phyloP scores from a whole-genome alignment of 2,329 filamentous ascomycete genomes.

The Colletotrichum tabaci region DNA sequence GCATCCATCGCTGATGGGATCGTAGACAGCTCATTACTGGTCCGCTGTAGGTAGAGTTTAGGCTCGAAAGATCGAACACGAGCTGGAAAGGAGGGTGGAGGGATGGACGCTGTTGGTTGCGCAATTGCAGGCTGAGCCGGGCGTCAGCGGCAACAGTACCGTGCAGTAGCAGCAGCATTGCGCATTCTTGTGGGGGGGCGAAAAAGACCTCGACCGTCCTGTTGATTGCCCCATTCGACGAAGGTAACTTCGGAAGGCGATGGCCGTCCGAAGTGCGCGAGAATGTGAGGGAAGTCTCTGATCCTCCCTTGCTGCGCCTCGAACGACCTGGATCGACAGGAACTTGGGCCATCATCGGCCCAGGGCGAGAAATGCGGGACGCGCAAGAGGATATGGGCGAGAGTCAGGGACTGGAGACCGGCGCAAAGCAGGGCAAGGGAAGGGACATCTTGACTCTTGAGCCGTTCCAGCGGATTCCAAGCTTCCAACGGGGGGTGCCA shows the following conservation, averaged over 20 bases:
- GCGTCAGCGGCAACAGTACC: conserved; percentile 5
- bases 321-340: conserved; percentile 39
- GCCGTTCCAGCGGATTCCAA: conserved; percentile 32
- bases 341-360: conserved; percentile 28
- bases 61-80: conserved; percentile 36
- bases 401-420: conserved; percentile 35
- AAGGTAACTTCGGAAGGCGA: conserved; percentile 1
- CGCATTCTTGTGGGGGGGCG: conserved; percentile 34
- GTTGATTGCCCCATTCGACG: not conserved
- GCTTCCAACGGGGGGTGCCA: conserved; percentile 24
- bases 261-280: not conserved
- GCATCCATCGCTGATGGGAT: conserved; percentile 33
- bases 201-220: not conserved
- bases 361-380: conserved; percentile 34
- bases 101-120: conserved; percentile 38
- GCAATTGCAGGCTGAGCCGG: conserved; percentile 31
- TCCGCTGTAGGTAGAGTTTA: conserved; percentile 30
- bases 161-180: conserved; percentile 16
- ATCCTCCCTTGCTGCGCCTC: conserved; percentile 39
- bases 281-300: conserved; percentile 17
- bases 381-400: conserved; percentile 15
- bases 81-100: conserved; percentile 41
- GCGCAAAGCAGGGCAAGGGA: conserved; percentile 1
- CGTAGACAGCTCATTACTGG: conserved; percentile 21
- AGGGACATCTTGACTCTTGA: conserved; percentile 4